Evolutionary conservation across 768 basidiomycete species (phyloP).

Genomic region (Flagelloscypha sp.): DNA sequence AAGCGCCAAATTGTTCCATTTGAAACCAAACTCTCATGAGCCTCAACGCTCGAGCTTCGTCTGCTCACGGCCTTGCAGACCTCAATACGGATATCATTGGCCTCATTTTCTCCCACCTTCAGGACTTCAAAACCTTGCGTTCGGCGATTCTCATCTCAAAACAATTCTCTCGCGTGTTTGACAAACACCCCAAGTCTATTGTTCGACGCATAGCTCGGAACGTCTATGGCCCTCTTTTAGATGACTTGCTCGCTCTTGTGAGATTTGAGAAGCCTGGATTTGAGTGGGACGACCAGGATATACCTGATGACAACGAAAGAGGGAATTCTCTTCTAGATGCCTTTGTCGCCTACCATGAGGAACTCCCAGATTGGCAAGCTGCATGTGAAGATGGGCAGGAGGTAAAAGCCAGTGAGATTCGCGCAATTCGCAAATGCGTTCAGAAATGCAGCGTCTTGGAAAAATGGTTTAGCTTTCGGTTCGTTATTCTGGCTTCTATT

Average conservation of each 20-base stretch:
- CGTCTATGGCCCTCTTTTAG: constrained; percentile 16
- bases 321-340: too few relatives aligned
- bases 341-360: too few relatives aligned
- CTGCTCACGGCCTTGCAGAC: too few relatives aligned
- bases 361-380: too few relatives aligned
- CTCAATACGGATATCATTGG: constrained; percentile 19
- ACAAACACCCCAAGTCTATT: constrained; percentile 15
- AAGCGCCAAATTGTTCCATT: too few relatives aligned
- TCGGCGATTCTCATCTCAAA: constrained; percentile 15
- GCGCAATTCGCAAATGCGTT: constrained; percentile 3
- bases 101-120: constrained; percentile 16
- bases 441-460: constrained; percentile 10
- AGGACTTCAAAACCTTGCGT: constrained; percentile 13
- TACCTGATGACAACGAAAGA: too few relatives aligned
- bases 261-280: too few relatives aligned
- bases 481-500: not conserved
- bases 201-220: constrained; percentile 19
- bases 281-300: too few relatives aligned
- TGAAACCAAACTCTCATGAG: too few relatives aligned
- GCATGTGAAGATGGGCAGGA: too few relatives aligned
- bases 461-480: constrained; percentile 17
- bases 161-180: constrained; percentile 14
- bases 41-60: too few relatives aligned
- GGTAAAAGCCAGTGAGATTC: constrained; percentile 5
- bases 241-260: too few relatives aligned